Evolutionary conservation across 2,329 filamentous ascomycete genomes (phyloP), one percentile per base, ranked within the genome.

Genomic region (Aspergillus hiratsukae): DNA sequence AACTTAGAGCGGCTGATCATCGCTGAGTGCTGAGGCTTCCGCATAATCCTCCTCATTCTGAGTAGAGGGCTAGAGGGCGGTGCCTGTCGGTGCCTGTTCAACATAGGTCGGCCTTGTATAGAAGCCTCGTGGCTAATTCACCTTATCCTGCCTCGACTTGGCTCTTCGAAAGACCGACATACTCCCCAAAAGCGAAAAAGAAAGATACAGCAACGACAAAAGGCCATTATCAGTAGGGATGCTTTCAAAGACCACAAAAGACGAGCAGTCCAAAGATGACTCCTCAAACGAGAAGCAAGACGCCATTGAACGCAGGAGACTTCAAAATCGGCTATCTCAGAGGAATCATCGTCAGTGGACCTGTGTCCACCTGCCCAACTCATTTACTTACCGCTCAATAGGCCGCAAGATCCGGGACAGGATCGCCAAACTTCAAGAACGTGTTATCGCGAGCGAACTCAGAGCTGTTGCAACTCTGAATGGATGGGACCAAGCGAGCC

Each of bases 381-480:
- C 23, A 23, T 27, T 14, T n/a, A 43, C 35, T 49, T 10, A 55
- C 35, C 19, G 8, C 11, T 10, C 3, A n/a, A 17, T 19, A 72
- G 69, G 69, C 6, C 65, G 69, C 28, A 72, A 72, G 35, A 71
- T 71, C 37, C 61, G 69, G 48, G 69, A 72, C 29, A 67, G 69
- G 5, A 71, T 72, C 48, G 67, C 69, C 19, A 72, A 71, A 51
- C 64, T 72, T 2, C 69, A 72, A 56, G 69, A 72, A 37, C 68
- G 69, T 2, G 69, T 72, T 4, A 68, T 72, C 10, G 69, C 69
- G 7, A 72, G 68, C 51, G 69, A 72, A 49, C 63, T 72, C 1
- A 60, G 66, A 50, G 69, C 69, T 1, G 64, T 66, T 1, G 68
- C 69, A 3, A 64, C 55, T 23, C 53, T 69, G 1, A 65, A 69